Percentiles rank a stretch among this genome's conserved stretches.
phyloP scores from a whole-genome alignment of 495 filamentous ascomycete species.

The Xylaria intraflava region DNA sequence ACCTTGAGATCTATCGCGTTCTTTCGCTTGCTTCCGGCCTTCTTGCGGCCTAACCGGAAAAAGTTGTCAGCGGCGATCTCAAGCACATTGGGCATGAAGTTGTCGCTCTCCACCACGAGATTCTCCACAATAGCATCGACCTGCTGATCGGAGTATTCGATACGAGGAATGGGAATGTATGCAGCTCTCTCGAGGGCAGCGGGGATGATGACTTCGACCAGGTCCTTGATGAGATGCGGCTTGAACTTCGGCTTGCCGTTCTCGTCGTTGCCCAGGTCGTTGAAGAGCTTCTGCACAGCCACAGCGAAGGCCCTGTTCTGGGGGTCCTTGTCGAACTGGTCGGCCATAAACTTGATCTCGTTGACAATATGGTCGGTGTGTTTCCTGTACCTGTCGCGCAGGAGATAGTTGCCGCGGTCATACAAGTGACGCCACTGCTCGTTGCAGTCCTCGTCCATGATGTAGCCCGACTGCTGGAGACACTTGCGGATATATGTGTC shows the following conservation, averaged over 20 bases:
- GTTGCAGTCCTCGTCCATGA: conserved; percentile 77
- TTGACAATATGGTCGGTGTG: conserved; percentile 85
- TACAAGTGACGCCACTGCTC: conserved; percentile 78
- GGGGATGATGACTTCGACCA: conserved; percentile 81
- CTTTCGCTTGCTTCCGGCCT: conserved; percentile 60
- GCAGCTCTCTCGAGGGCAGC: conserved; percentile 77
- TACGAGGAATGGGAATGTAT: conserved; percentile 89
- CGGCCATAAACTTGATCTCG: conserved; percentile 80
- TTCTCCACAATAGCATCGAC: conserved; percentile 91
- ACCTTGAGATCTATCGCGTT: conserved; percentile 79
- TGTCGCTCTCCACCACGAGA: conserved; percentile 90
- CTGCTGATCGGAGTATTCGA: conserved; percentile 82
- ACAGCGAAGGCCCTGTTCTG: conserved; percentile 74
- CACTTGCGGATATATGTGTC: conserved; percentile 74
- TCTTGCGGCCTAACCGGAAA: conserved; percentile 91
- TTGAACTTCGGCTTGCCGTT: conserved; percentile 85
- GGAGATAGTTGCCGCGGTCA: conserved; percentile 79
- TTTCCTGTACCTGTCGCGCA: conserved; percentile 78
- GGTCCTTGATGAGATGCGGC: conserved; percentile 80
- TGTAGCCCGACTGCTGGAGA: conserved; percentile 81
- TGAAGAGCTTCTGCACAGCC: conserved; percentile 78
- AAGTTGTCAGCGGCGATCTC: conserved; percentile 92
- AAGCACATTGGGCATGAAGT: conserved; percentile 90
- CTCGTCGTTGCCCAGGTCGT: conserved; percentile 70
- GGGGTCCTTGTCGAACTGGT: conserved; percentile 83